Base-by-base conservation (phyloP, 352 stramenopile species). In the Stramenopiles sp. region DNA sequence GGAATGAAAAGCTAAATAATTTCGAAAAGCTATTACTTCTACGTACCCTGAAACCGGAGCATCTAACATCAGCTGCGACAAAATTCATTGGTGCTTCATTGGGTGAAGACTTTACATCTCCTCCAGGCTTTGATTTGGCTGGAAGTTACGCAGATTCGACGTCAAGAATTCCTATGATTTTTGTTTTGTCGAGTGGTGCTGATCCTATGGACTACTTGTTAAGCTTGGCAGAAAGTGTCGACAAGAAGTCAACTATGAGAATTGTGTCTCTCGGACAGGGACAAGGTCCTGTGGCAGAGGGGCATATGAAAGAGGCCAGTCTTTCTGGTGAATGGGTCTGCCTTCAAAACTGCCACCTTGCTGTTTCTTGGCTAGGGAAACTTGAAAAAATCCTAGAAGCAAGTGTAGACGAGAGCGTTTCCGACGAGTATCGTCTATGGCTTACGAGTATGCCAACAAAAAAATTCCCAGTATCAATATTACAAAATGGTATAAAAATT, bases 401-500 rank as follows among this genome's bases (percentile, higher is more conserved):
- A 33, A 88, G 85, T 0, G 84, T 84, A 30, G 89, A 87, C 8
- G 85, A 92, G 14, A 83, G 90, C 8, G 89, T 93, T 80, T 90
- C 96, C 80, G 85, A 86, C 0, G 91, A 96, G 81, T 97, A 96
- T 83, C 89, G 93, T 0, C 82, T 98, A 27, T 97, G 93, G 93
- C 86, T 97, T 44, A 97, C 93, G 14, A 97, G 91, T 85, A 96
- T 96, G 90, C 93, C 92, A 29, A 92, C 81, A 82, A 84, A 84
- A n/a, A 44, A 89, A 0, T 97, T 97, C 81, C 93, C 93, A 0
- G 93, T 97, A 30, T 88, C 92, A 7, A 93, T 97, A 33, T 86
- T 97, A 8, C 93, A 97, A 84, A 96, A 95, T 80, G 92, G 93
- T 30, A 96, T 97, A 84, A 97, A 97, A 84, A 94, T 97, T 81